These are phyloP conservation scores for Albugo candida DNA, from an alignment of 352 stramenopile species.

Conservation along the genomic window DNA sequence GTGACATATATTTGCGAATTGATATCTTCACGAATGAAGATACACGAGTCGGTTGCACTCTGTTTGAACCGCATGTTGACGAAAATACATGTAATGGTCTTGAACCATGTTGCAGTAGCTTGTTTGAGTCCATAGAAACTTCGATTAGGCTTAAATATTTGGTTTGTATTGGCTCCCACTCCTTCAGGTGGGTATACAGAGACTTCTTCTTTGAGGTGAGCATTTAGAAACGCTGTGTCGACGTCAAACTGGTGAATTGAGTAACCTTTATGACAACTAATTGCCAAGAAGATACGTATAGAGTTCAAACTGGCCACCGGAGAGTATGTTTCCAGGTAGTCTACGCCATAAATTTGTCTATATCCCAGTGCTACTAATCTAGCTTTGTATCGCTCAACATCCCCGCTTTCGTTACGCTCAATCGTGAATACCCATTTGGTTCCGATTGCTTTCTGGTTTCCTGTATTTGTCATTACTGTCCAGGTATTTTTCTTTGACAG, in stretches of 20 bases:
- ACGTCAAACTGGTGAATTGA: too few relatives aligned
- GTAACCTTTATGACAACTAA: too few relatives aligned
- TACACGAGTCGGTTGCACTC: too few relatives aligned
- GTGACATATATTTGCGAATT: too few relatives aligned
- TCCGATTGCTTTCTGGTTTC: too few relatives aligned
- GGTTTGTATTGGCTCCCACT: constrained; percentile 1
- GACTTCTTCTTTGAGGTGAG: constrained; percentile 9
- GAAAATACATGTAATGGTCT: constrained; percentile 8
- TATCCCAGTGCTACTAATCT: constrained; percentile 3
- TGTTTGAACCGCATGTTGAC: constrained; percentile 3
- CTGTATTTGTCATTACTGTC: too few relatives aligned
- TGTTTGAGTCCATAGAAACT: constrained; percentile 21
- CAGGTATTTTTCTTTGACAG: too few relatives aligned
- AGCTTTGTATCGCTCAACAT: constrained; percentile 6
- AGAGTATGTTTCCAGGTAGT: too few relatives aligned
- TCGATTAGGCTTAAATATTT: constrained; percentile 10
- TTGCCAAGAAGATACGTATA: too few relatives aligned
- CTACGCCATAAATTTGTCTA: constrained; percentile 4
- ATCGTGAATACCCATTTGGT: constrained; percentile 6
- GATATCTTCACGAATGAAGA: too few relatives aligned
- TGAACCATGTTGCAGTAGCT: constrained; percentile 12
- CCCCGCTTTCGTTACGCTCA: constrained; percentile 6
- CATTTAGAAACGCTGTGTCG: constrained; percentile 19
- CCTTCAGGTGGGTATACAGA: constrained; percentile 9
- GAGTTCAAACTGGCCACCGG: too few relatives aligned